Percentiles rank a stretch among this genome's conserved stretches.
phyloP scores from a whole-genome alignment of 768 basidiomycete genomes.

The Podaxis mareebaensis region DNA sequence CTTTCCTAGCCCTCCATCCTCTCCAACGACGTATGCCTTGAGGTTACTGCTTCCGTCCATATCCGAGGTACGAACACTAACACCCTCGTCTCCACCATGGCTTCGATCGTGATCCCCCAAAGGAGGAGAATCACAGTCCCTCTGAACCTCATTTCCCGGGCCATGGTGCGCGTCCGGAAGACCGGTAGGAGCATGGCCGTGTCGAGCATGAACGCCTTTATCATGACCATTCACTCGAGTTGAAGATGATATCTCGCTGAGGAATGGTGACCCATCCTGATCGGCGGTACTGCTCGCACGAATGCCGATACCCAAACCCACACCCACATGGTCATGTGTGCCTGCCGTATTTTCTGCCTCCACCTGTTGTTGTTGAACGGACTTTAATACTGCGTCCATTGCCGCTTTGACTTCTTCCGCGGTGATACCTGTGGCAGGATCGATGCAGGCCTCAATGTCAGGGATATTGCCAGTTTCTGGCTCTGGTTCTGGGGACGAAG shows the following conservation, averaged over 20 bases:
- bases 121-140: not conserved
- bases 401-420: slow-evolving; percentile 18
- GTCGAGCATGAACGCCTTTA: not conserved
- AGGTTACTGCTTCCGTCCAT: slow-evolving; percentile 8
- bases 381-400: slow-evolving; percentile 16
- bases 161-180: slow-evolving; percentile 5
- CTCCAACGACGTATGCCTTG: not conserved
- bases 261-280: slow-evolving; percentile 14
- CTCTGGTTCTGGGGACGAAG: slow-evolving; percentile 15
- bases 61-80: not conserved
- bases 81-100: slow-evolving; percentile 1
- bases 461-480: not conserved
- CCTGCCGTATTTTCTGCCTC: not conserved
- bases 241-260: slow-evolving; percentile 13
- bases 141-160: not conserved
- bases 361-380: slow-evolving; percentile 9
- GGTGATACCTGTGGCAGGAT: slow-evolving; percentile 16
- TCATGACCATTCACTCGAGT: not conserved
- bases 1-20: not conserved
- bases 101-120: not conserved
- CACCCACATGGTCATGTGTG: not conserved
- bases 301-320: not conserved
- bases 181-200: not conserved
- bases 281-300: slow-evolving; percentile 7
- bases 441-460: slow-evolving; percentile 13